Percentiles rank a stretch among this genome's conserved stretches.
These are phyloP conservation scores for Flammula alnicola DNA, from an alignment of 1,284 basidiomycete species.

Conservation along the genomic window DNA sequence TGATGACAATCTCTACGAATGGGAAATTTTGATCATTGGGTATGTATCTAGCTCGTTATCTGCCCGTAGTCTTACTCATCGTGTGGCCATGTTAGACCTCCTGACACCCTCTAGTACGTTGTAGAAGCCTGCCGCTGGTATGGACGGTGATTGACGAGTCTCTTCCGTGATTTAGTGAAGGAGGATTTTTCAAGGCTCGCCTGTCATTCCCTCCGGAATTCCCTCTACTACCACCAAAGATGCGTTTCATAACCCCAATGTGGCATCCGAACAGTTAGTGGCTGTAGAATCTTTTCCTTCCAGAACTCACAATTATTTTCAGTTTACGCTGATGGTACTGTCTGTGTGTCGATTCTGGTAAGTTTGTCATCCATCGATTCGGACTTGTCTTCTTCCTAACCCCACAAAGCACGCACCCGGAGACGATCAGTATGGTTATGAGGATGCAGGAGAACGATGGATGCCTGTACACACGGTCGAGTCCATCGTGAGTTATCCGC, in stretches of 20 bases:
- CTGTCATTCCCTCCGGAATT: constrained; percentile 90
- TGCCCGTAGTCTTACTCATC: constrained; percentile 18
- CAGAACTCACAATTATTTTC: constrained; percentile 16
- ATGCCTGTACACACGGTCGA: constrained; percentile 96
- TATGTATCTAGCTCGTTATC: constrained; percentile 42
- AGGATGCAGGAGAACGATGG: constrained; percentile 98
- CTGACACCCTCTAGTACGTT: constrained; percentile 86
- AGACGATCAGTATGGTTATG: constrained; percentile 97
- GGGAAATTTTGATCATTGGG: constrained; percentile 95
- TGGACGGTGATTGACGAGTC: neutral
- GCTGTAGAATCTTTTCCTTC: neutral
- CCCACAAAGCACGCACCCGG: constrained; percentile 85
- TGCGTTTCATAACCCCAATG: constrained; percentile 96
- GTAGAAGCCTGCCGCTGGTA: constrained; percentile 2
- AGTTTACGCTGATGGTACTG: constrained; percentile 91
- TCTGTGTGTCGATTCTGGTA: constrained; percentile 97
- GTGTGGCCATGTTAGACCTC: constrained; percentile 58
- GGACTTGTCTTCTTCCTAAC: neutral
- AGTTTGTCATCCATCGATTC: constrained; percentile 39
- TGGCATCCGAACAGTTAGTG: constrained; percentile 98
- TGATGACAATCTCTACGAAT: constrained; percentile 91
- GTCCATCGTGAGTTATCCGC: constrained; percentile 79
- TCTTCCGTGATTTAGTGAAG: constrained; percentile 64
- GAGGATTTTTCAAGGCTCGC: constrained; percentile 89
- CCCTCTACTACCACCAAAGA: constrained; percentile 92